Conservation (phyloP, 1,284 basidiomycete species). For the Austropuccinia psidii region DNA sequence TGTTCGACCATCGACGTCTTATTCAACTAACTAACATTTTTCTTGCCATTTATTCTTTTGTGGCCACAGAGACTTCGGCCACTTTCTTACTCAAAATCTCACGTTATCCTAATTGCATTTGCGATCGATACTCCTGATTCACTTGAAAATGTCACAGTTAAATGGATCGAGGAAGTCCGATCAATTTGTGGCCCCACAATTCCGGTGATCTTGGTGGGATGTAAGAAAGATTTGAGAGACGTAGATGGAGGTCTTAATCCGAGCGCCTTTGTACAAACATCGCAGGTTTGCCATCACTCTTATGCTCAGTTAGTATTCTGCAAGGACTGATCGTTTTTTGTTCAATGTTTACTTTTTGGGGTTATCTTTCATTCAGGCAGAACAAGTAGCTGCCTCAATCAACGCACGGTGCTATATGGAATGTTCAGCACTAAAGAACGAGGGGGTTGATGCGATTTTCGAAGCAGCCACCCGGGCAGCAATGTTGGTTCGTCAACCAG, state of each 20-base stretch:
- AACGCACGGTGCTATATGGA: constrained; percentile 87
- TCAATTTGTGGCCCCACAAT: constrained; percentile 68
- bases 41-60: constrained; percentile 29
- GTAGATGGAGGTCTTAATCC: constrained; percentile 35
- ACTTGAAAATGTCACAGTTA: constrained; percentile 85
- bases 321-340: neutral
- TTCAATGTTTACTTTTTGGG: neutral
- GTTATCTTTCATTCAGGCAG: constrained; percentile 59
- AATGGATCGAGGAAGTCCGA: constrained; percentile 98
- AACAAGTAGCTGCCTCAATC: constrained; percentile 67
- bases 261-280: constrained; percentile 39
- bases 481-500: constrained; percentile 66
- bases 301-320: neutral
- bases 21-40: constrained; percentile 12
- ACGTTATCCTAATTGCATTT: constrained; percentile 96
- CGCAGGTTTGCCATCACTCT: constrained; percentile 39
- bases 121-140: constrained; percentile 94
- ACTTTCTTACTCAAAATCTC: constrained; percentile 93
- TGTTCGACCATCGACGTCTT: too few species aligned
- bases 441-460: constrained; percentile 90
- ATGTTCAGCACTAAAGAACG: constrained; percentile 79
- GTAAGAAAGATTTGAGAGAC: constrained; percentile 45
- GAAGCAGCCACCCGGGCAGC: constrained; percentile 87
- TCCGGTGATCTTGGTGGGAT: constrained; percentile 53
- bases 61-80: constrained; percentile 68